These are phyloP conservation scores for Sphagnum contortum DNA, from an alignment of 225 moss, liverwort and hornwort genomes.

Conservation along the genomic window DNA sequence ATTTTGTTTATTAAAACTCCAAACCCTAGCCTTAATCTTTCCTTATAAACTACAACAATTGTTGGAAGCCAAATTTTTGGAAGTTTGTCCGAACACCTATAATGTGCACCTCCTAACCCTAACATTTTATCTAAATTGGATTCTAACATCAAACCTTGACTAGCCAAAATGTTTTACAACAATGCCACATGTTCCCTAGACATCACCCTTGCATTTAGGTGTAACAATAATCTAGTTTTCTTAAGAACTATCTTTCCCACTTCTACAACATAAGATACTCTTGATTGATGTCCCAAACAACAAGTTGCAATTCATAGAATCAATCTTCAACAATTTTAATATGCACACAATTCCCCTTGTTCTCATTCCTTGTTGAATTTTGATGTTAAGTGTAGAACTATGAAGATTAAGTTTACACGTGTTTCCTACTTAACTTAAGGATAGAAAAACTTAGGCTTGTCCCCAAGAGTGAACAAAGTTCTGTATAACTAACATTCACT, in stretches of 20 bases:
- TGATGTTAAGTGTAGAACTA: not conserved
- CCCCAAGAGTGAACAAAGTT: conserved; percentile 84
- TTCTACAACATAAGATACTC: conserved; percentile 62
- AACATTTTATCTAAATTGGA: conserved; percentile 64
- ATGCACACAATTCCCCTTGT: not conserved
- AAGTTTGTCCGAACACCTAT: conserved; percentile 74
- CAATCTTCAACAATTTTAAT: not conserved
- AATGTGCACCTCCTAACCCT: conserved; percentile 71
- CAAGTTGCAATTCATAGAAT: conserved; percentile 30
- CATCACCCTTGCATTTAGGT: conserved; percentile 84
- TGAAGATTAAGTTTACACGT: not conserved
- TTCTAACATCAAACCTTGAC: conserved; percentile 93
- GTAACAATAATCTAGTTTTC: conserved; percentile 73
- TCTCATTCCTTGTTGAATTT: not conserved
- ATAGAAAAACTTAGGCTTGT: conserved; percentile 85
- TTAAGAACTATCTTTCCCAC: conserved; percentile 62
- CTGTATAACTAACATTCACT: conserved; percentile 70
- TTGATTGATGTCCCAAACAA: conserved; percentile 57
- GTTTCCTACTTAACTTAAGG: conserved; percentile 69
- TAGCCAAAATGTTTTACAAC: conserved; percentile 62
- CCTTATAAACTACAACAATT: conserved; percentile 73
- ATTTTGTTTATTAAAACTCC: no score
- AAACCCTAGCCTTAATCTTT: not conserved
- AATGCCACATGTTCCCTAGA: conserved; percentile 52
- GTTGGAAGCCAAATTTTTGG: conserved; percentile 57